phyloP scores from a whole-genome alignment of 257 asterid genomes.

The Solanum paucissectum region DNA sequence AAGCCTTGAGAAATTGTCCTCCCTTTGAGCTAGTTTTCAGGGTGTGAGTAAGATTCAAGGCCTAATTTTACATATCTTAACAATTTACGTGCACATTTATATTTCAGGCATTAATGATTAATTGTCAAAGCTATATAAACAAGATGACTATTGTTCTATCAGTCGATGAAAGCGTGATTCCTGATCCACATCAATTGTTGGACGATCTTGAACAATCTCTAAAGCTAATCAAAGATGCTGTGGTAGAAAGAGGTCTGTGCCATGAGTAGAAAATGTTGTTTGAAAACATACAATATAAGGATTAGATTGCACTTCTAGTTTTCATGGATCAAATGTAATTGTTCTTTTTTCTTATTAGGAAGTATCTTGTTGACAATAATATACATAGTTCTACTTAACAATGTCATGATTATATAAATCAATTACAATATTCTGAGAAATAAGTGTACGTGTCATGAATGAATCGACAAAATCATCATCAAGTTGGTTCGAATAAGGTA shows the following conservation, averaged over 20 bases:
- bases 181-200: conserved; percentile 18
- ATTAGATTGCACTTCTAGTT: background rate
- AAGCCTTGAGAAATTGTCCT: too few relatives aligned
- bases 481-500: too few relatives aligned
- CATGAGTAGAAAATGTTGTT: background rate
- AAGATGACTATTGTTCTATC: conserved; percentile 20
- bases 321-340: background rate
- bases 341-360: background rate
- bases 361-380: background rate
- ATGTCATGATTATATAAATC: background rate
- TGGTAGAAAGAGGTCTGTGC: background rate
- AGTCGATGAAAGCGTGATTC: conserved; percentile 25
- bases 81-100: too few relatives aligned
- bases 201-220: conserved; percentile 23
- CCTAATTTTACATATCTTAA: background rate
- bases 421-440: background rate
- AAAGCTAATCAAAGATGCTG: conserved; percentile 16
- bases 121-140: conserved; percentile 15
- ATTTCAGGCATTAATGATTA: conserved; percentile 22
- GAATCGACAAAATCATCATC: too few relatives aligned
- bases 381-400: background rate
- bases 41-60: too few relatives aligned
- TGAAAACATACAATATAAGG: background rate
- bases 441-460: background rate
- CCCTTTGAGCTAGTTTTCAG: too few relatives aligned